Evolutionary conservation across 176 grass and related monocot species (phyloP).

Genomic region (Musa itinerans): DNA sequence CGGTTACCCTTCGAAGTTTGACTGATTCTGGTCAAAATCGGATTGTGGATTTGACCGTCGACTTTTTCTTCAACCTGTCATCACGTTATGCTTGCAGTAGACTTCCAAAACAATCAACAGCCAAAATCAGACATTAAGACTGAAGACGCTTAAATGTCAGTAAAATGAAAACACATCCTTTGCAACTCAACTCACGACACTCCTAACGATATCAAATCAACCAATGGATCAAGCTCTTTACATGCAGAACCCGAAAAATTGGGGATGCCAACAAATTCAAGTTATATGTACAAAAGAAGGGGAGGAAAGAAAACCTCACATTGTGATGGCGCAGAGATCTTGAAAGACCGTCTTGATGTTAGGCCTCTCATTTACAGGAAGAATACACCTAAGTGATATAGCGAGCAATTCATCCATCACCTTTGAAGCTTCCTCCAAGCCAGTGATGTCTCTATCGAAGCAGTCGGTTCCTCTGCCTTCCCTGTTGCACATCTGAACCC

Average conservation of each 20-base stretch:
- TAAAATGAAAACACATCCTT: constrained; percentile 5
- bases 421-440: constrained; percentile 79
- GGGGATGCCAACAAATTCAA: constrained; percentile 25
- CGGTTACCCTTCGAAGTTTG: no score
- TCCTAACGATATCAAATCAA: constrained; percentile 61
- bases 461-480: constrained; percentile 89
- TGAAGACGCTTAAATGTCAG: not conserved
- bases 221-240: constrained; percentile 89
- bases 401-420: constrained; percentile 84
- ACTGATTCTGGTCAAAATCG: no score
- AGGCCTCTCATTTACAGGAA: constrained; percentile 94
- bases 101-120: no score
- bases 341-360: constrained; percentile 85
- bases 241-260: constrained; percentile 75
- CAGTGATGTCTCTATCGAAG: constrained; percentile 83
- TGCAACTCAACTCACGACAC: constrained; percentile 16
- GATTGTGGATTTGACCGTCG: no score
- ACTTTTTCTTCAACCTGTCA: no score
- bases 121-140: no score
- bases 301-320: constrained; percentile 49
- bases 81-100: no score
- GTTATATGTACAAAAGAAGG: constrained; percentile 64
- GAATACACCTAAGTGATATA: constrained; percentile 81
- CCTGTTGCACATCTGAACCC: constrained; percentile 95
- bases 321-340: constrained; percentile 75